Evolutionary conservation across 352 stramenopile genomes (phyloP).

Genomic region (Blastocystis sp.): DNA sequence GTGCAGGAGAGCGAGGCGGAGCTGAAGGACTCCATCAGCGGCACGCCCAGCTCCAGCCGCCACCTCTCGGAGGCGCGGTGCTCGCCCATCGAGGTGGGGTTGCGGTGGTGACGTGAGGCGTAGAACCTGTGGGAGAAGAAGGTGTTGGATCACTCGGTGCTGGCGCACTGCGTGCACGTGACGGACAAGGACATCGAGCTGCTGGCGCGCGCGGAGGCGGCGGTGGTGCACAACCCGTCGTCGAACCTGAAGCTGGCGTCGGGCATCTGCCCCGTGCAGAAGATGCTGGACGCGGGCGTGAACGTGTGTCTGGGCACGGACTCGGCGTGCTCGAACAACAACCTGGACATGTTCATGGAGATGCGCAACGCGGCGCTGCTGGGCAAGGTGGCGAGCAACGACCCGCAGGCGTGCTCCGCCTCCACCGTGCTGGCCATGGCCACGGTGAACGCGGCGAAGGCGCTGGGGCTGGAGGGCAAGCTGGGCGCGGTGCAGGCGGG

Average conservation of each 20-base stretch:
- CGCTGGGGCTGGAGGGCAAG: constrained; percentile 78
- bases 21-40: constrained; percentile 78
- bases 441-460: constrained; percentile 83
- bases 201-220: constrained; percentile 74
- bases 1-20: constrained; percentile 82
- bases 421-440: constrained; percentile 78
- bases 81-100: constrained; percentile 73
- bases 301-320: constrained; percentile 85
- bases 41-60: constrained; percentile 78
- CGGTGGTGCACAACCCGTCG: constrained; percentile 83
- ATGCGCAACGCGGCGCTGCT: constrained; percentile 84
- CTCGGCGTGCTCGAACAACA: constrained; percentile 82
- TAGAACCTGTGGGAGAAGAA: constrained; percentile 80
- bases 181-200: constrained; percentile 80
- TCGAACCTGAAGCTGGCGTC: constrained; percentile 84
- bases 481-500: constrained; percentile 82
- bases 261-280: constrained; percentile 77
- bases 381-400: constrained; percentile 78
- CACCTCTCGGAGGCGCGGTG: constrained; percentile 80
- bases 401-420: constrained; percentile 73
- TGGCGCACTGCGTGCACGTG: constrained; percentile 80
- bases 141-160: constrained; percentile 77
- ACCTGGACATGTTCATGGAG: constrained; percentile 83
- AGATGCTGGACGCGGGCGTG: constrained; percentile 79
- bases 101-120: background rate